Percentiles rank a stretch among this genome's conserved stretches.
phyloP scores from a whole-genome alignment of 345 rosid genomes.

The Leavenworthia alabamica region DNA sequence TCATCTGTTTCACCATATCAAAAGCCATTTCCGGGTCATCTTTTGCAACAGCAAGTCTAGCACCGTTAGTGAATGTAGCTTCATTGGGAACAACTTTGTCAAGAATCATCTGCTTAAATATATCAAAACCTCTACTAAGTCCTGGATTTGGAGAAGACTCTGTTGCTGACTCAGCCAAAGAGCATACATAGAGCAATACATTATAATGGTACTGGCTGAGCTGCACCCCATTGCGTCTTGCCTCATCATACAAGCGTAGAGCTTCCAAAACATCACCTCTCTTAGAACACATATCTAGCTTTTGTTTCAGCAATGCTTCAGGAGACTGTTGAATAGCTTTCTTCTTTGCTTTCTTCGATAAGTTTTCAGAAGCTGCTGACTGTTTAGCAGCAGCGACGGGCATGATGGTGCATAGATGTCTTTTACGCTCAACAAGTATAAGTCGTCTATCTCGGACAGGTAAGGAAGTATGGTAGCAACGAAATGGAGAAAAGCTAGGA shows the following conservation, averaged over 20 bases:
- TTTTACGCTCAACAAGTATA: conserved; percentile 23
- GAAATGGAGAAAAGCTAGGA: conserved; percentile 15
- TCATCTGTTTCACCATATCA: conserved; percentile 78
- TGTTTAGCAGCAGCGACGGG: conserved; percentile 37
- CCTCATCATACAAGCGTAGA: conserved; percentile 77
- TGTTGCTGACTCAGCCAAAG: conserved; percentile 36
- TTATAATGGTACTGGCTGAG: conserved; percentile 63
- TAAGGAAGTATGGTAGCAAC: conserved; percentile 12
- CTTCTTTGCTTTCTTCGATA: conserved; percentile 45
- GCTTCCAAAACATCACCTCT: conserved; percentile 58
- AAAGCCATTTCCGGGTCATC: conserved; percentile 93
- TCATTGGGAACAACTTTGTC: conserved; percentile 72
- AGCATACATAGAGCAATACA: conserved; percentile 69
- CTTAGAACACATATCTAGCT: conserved; percentile 68
- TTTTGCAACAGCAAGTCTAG: conserved; percentile 65
- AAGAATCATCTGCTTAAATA: conserved; percentile 62
- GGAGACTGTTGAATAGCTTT: conserved; percentile 55
- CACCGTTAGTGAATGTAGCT: conserved; percentile 77
- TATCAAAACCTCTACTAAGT: conserved; percentile 66
- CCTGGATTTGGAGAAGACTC: conserved; percentile 36
- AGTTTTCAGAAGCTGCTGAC: conserved; percentile 14
- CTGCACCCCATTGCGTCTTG: conserved; percentile 38
- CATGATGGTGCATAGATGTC: conserved; percentile 32
- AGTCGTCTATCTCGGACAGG: conserved; percentile 21
- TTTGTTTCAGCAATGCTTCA: conserved; percentile 42